Evolutionary conservation across 2,329 filamentous ascomycete species (phyloP), one percentile per base, ranked within the genome.

Genomic region (Magnaporthiopsis rhizophila): DNA sequence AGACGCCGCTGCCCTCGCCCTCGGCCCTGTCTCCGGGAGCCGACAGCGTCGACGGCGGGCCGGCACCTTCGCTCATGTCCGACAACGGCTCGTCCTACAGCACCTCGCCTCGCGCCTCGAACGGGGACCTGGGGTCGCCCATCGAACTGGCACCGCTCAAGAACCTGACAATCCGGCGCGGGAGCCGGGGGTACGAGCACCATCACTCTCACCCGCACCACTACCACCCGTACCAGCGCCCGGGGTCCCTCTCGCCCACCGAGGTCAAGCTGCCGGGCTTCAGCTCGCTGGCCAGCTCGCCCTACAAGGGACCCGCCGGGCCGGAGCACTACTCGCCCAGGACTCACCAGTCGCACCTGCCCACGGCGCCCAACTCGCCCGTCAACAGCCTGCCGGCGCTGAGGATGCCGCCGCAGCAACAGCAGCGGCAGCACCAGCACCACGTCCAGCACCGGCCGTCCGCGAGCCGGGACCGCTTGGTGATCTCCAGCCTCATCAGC

Each of bases 21-120:
- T 72, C 72, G 63, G 80, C 83, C 56, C 71, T 74, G 34, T 78
- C 77, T 0, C 90, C 88, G 2, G 78, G 80, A 65, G 75, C 79
- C 62, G 81, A 82, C 24, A 83, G 80, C 2, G 77, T 83, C 21
- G 87, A 89, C 59, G 79, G 80, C 36, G 38, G 15, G 38, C 38
- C 38, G 15, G 85, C 87, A 5, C 88, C 88, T 8, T 90, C 89
- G 1, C 80, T 91, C 67, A 81, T 90, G 62, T 92, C 90, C 0
- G 91, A 95, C 73, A 79, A 80, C 34, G 83, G 83, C 67, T 89
- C 87, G 1, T 80, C 83, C 64, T 84, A 85, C 72, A 86, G 86
- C 4, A 82, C 82, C 36, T 88, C 87, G 13, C 84, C 86, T 21
- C 70, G 77, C 71, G 71, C 67, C 53, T 65, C 69, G 77, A 72